These are phyloP conservation scores for Vickermania spadyakhi DNA, from an alignment of 208 protist species.

Conservation along the genomic window DNA sequence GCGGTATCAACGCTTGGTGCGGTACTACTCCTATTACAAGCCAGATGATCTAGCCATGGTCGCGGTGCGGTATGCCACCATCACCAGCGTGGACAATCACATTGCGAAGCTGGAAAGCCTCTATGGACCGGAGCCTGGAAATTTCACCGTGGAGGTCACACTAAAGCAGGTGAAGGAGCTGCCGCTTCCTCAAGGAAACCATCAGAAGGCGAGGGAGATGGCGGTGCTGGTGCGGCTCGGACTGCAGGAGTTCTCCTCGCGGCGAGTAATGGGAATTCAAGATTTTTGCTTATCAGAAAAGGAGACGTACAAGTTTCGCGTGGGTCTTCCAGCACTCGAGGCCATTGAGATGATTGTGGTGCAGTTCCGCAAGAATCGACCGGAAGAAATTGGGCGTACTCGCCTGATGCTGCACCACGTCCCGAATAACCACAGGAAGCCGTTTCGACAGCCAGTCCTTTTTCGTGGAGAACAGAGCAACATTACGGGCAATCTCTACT, in stretches of 20 bases:
- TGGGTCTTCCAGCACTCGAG: slow-evolving; percentile 62
- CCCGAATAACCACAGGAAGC: slow-evolving; percentile 15
- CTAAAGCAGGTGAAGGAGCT: slow-evolving; percentile 25
- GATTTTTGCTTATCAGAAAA: slow-evolving; percentile 38
- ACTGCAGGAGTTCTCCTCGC: slow-evolving; percentile 43
- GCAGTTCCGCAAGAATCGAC: slow-evolving; percentile 15
- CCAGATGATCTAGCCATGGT: slow-evolving; percentile 39
- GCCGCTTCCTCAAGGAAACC: slow-evolving; percentile 10
- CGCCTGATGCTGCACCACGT: slow-evolving; percentile 27
- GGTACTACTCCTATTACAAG: slow-evolving; percentile 71
- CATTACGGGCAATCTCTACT: slow-evolving; percentile 32
- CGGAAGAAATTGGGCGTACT: slow-evolving; percentile 45
- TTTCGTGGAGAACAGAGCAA: slow-evolving; percentile 25
- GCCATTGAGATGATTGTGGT: slow-evolving; percentile 53
- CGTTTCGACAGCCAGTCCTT: slow-evolving; percentile 44
- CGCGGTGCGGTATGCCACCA: slow-evolving; percentile 51
- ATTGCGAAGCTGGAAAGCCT: slow-evolving; percentile 39
- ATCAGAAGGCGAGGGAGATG: slow-evolving; percentile 10
- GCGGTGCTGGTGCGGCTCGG: slow-evolving; percentile 42
- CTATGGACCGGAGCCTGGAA: slow-evolving; percentile 70
- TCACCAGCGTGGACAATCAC: slow-evolving; percentile 53
- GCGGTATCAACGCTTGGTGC: slow-evolving; percentile 34
- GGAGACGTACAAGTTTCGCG: slow-evolving; percentile 44
- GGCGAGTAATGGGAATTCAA: slow-evolving; percentile 21
- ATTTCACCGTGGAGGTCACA: slow-evolving; percentile 34